These are phyloP conservation scores for Phytophthora pisi DNA, from an alignment of 352 stramenopile genomes.

Conservation along the genomic window DNA sequence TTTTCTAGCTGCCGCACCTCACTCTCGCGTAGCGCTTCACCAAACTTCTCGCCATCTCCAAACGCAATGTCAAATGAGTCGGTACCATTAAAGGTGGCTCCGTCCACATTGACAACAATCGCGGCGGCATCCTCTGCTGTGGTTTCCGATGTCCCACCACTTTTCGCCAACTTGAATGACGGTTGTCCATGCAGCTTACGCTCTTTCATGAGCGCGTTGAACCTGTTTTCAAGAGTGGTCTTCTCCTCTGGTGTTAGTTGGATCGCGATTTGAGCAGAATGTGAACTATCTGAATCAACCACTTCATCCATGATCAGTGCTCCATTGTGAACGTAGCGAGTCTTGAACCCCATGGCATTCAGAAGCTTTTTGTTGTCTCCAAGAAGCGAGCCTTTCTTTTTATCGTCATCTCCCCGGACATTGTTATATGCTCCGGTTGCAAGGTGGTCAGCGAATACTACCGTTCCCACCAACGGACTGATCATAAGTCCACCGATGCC, in stretches of 20 bases:
- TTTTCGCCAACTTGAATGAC: conserved; percentile 26
- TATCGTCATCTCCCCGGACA: conserved; percentile 43
- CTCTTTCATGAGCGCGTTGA: conserved; percentile 48
- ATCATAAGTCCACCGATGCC: conserved; percentile 60
- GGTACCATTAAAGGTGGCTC: conserved; percentile 37
- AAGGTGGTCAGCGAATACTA: conserved; percentile 70
- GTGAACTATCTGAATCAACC: conserved; percentile 31
- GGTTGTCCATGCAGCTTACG: conserved; percentile 30
- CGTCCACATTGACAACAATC: conserved; percentile 29
- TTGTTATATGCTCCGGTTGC: conserved; percentile 71
- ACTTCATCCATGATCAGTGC: conserved; percentile 60
- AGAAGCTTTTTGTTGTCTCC: conserved; percentile 51
- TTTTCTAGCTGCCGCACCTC: conserved; percentile 35
- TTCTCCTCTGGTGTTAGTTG: conserved; percentile 48
- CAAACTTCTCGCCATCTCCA: conserved; percentile 30
- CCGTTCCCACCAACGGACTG: conserved; percentile 56
- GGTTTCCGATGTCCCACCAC: background rate
- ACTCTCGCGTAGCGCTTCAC: conserved; percentile 29
- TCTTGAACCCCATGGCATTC: conserved; percentile 45
- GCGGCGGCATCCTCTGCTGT: conserved; percentile 3
- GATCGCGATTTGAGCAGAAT: conserved; percentile 46
- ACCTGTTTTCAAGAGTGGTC: conserved; percentile 41
- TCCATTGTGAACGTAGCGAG: conserved; percentile 49
- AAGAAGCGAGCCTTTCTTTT: conserved; percentile 56
- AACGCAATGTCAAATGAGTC: conserved; percentile 43